A percentile compares a stretch with the other conserved stretches of the same genome.
phyloP scores from a whole-genome alignment of 148 eudicot genomes.

The Bassia scoparia region DNA sequence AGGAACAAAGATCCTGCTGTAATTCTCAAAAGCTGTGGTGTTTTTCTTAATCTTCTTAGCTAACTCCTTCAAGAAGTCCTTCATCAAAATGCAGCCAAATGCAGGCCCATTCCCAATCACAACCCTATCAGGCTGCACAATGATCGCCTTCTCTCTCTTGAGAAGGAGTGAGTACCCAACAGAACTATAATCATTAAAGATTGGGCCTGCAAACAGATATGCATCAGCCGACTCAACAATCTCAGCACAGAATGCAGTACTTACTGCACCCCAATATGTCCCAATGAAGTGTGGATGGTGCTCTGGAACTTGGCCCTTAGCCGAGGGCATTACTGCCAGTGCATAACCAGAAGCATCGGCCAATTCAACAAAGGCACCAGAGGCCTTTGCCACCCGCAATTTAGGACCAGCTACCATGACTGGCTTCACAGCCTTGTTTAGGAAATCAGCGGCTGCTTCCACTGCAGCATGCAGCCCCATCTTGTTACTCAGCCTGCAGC shows the following conservation, averaged over 20 bases:
- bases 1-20: constrained; percentile 69
- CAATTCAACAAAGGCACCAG: constrained; percentile 49
- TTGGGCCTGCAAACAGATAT: constrained; percentile 72
- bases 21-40: constrained; percentile 63
- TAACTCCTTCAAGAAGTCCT: constrained; percentile 61
- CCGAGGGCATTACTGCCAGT: constrained; percentile 63
- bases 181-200: constrained; percentile 82
- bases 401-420: constrained; percentile 78
- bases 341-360: constrained; percentile 68
- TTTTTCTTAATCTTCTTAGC: constrained; percentile 51
- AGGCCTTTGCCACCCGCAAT: constrained; percentile 55
- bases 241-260: constrained; percentile 74
- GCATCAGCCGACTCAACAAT: constrained; percentile 88
- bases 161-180: constrained; percentile 81
- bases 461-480: constrained; percentile 75
- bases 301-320: constrained; percentile 76
- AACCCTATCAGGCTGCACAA: constrained; percentile 73
- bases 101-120: constrained; percentile 66
- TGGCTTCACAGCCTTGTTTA: constrained; percentile 81
- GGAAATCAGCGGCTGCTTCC: constrained; percentile 64
- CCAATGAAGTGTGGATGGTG: constrained; percentile 70
- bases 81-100: constrained; percentile 71
- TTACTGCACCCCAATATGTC: constrained; percentile 81
- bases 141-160: constrained; percentile 68
- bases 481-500: constrained; percentile 53